A percentile compares a stretch with the other conserved stretches of the same genome.
phyloP scores from a whole-genome alignment of 2,329 filamentous ascomycete genomes.

The Parastagonospora avenae region DNA sequence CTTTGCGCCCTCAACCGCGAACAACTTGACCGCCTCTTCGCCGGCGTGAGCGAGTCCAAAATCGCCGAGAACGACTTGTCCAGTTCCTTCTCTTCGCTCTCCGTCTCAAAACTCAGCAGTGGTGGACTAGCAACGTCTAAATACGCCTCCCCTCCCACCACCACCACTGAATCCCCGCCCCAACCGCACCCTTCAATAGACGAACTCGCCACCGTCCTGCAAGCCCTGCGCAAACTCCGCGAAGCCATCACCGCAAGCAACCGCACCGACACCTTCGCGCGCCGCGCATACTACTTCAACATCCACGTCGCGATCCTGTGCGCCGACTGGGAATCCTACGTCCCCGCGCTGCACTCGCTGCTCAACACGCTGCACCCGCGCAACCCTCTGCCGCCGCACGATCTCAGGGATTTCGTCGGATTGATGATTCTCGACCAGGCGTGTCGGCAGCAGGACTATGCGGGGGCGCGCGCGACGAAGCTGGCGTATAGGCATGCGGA shows the following conservation, averaged over 20 bases:
- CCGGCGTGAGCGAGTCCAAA: slow-evolving; percentile 58
- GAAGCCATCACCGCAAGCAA: slow-evolving; percentile 84
- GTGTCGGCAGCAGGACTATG: slow-evolving; percentile 77
- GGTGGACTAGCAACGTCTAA: slow-evolving; percentile 6
- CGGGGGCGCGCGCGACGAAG: slow-evolving; percentile 72
- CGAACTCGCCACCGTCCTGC: slow-evolving; percentile 74
- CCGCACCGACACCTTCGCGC: slow-evolving; percentile 78
- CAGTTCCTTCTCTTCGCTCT: slow-evolving; percentile 18
- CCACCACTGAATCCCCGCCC: slow-evolving; percentile 31
- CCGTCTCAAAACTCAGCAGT: slow-evolving; percentile 10
- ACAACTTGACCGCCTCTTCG: slow-evolving; percentile 76
- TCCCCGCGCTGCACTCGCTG: slow-evolving; percentile 82
- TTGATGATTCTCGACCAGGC: slow-evolving; percentile 88
- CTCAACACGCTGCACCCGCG: slow-evolving; percentile 71
- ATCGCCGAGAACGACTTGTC: slow-evolving; percentile 12
- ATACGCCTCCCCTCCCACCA: slow-evolving; percentile 18
- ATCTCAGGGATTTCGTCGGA: slow-evolving; percentile 77
- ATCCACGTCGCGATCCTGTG: slow-evolving; percentile 82
- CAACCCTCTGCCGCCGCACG: slow-evolving; percentile 70
- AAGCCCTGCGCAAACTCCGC: slow-evolving; percentile 87
- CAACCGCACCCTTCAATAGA: slow-evolving; percentile 45
- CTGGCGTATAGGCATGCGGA: slow-evolving; percentile 67
- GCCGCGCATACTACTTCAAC: slow-evolving; percentile 90
- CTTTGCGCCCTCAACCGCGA: slow-evolving; percentile 81
- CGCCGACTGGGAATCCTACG: slow-evolving; percentile 84